Conservation (phyloP, 805 yeast species). For the Candida sanyiensis region DNA sequence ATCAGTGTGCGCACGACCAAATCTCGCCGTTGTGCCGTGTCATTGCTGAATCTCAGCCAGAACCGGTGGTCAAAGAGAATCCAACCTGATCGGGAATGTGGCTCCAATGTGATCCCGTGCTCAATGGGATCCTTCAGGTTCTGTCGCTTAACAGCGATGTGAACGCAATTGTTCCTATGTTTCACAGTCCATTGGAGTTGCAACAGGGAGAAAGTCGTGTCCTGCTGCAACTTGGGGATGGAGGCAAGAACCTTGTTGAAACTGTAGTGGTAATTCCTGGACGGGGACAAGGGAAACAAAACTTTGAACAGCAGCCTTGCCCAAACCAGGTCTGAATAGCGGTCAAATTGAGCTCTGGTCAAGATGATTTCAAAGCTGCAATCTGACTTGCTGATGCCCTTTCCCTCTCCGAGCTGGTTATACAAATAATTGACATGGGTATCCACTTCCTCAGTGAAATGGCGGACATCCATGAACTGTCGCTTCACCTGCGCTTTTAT, state of each 20-base stretch:
- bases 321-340: slow-evolving; percentile 17
- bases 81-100: slow-evolving; percentile 29
- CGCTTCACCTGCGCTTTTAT: slow-evolving; percentile 12
- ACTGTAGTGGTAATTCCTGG: slow-evolving; percentile 21
- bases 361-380: slow-evolving; percentile 14
- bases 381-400: slow-evolving; percentile 5
- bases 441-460: slow-evolving; percentile 18
- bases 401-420: not conserved
- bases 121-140: slow-evolving; percentile 16
- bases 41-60: slow-evolving; percentile 29
- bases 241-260: slow-evolving; percentile 16
- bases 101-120: slow-evolving; percentile 7
- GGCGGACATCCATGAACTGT: slow-evolving; percentile 19
- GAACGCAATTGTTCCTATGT: not conserved
- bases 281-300: slow-evolving; percentile 27
- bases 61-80: slow-evolving; percentile 35
- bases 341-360: slow-evolving; percentile 14
- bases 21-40: slow-evolving; percentile 1
- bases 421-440: slow-evolving; percentile 10
- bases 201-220: slow-evolving; percentile 18
- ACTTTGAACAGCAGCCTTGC: slow-evolving; percentile 25
- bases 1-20: slow-evolving; percentile 16
- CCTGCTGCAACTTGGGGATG: slow-evolving; percentile 10
- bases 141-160: slow-evolving; percentile 16
- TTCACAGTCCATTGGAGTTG: slow-evolving; percentile 21